Conservation (phyloP, 2,329 filamentous ascomycete genomes). For the Fusarium sambucinum region DNA sequence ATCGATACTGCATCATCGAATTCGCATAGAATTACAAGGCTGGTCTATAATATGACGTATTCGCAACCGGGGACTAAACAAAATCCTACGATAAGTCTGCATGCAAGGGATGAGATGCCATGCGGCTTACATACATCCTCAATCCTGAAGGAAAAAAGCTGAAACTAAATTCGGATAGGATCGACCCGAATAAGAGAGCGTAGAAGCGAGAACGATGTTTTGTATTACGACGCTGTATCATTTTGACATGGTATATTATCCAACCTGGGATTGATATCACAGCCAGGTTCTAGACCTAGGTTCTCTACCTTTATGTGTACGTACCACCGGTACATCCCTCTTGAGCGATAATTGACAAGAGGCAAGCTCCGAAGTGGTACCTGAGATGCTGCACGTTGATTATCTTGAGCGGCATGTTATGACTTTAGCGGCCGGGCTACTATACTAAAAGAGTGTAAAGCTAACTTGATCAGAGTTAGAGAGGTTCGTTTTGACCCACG, state of each 20-base stretch:
- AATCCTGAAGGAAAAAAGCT: not conserved
- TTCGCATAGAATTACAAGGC: conserved; percentile 1
- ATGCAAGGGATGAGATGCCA: conserved; percentile 11
- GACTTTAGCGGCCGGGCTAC: conserved; percentile 31
- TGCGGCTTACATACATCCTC: conserved; percentile 23
- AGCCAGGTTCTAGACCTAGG: not conserved
- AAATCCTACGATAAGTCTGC: not conserved
- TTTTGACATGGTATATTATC: not conserved
- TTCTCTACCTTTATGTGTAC: not conserved
- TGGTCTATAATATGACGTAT: not conserved
- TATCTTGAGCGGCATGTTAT: conserved; percentile 40
- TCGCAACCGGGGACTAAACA: not conserved
- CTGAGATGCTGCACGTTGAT: conserved; percentile 49
- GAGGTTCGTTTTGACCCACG: conserved; percentile 37
- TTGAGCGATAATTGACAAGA: conserved; percentile 26
- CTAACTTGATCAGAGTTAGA: conserved; percentile 46
- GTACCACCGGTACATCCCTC: not conserved
- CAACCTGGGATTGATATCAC: not conserved
- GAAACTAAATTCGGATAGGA: conserved; percentile 20
- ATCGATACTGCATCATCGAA: not conserved
- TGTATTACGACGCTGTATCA: not conserved
- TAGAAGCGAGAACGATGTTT: conserved; percentile 11
- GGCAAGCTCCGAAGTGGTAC: conserved; percentile 27
- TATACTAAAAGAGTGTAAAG: conserved; percentile 25
- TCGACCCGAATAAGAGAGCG: conserved; percentile 34